Evolutionary conservation across 768 basidiomycete species (phyloP).

Genomic region (Leucocoprinus birnbaumii): DNA sequence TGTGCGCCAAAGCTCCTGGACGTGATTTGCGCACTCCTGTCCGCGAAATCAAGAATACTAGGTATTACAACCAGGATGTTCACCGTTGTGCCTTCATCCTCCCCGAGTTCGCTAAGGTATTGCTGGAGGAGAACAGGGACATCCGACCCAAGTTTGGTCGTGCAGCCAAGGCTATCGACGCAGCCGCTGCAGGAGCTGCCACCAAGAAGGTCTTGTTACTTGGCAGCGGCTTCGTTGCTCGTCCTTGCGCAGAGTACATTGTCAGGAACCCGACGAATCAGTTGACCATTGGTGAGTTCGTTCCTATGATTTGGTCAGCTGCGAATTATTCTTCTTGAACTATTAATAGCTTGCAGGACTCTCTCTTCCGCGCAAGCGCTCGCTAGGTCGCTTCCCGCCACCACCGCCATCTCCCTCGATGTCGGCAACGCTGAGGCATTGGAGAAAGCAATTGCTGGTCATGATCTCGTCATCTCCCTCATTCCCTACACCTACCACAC

Average conservation of each 20-base stretch:
- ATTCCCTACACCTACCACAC: slow-evolving; percentile 95
- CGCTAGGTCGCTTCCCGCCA: slow-evolving; percentile 60
- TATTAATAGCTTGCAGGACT: slow-evolving; percentile 76
- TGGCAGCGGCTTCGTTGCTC: slow-evolving; percentile 93
- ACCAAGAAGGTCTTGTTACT: slow-evolving; percentile 79
- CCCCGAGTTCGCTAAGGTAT: slow-evolving; percentile 84
- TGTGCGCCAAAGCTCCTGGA: slow-evolving; percentile 75
- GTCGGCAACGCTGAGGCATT: slow-evolving; percentile 69
- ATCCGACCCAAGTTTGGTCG: slow-evolving; percentile 76
- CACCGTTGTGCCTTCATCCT: slow-evolving; percentile 85
- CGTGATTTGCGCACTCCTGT: slow-evolving; percentile 73
- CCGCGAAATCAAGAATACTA: slow-evolving; percentile 65
- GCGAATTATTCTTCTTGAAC: background rate
- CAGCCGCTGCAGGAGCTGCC: slow-evolving; percentile 28
- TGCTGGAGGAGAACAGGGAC: slow-evolving; percentile 71
- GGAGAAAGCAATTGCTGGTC: slow-evolving; percentile 75
- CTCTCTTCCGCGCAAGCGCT: slow-evolving; percentile 73
- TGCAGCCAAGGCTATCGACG: slow-evolving; percentile 39
- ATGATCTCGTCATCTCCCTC: slow-evolving; percentile 93
- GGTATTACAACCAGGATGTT: slow-evolving; percentile 82
- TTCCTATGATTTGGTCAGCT: background rate
- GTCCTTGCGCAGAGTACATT: slow-evolving; percentile 95
- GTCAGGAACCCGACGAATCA: slow-evolving; percentile 76
- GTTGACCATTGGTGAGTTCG: slow-evolving; percentile 73
- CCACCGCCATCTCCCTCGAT: slow-evolving; percentile 79